Conservation (phyloP, 495 filamentous ascomycete genomes). For the Trichoderma reesei region DNA sequence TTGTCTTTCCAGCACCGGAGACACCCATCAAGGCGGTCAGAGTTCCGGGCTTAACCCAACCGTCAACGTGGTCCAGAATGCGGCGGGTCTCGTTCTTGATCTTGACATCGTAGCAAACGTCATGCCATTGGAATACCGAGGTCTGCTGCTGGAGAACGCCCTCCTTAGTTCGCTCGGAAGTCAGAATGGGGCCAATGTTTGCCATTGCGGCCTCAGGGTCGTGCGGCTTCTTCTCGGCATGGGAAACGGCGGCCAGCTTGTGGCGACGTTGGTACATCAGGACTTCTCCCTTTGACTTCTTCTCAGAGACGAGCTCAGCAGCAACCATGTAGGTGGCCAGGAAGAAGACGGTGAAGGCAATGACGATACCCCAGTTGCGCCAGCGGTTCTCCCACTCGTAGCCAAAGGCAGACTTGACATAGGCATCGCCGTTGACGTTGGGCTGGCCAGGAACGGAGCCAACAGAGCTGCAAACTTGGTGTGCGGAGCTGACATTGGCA, state of each 20-base stretch:
- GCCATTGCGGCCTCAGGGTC: slow-evolving; percentile 42
- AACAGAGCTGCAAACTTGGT: slow-evolving; percentile 50
- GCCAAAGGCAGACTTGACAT: slow-evolving; percentile 48
- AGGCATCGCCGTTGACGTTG: slow-evolving; percentile 55
- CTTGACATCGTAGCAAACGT: slow-evolving; percentile 83
- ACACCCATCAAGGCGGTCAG: slow-evolving; percentile 83
- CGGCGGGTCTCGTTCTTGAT: slow-evolving; percentile 67
- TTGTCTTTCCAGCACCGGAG: slow-evolving; percentile 66
- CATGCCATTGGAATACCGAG: slow-evolving; percentile 76
- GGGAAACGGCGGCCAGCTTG: slow-evolving; percentile 40
- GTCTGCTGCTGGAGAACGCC: slow-evolving; percentile 44
- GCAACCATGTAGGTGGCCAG: slow-evolving; percentile 54
- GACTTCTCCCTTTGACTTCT: slow-evolving; percentile 82
- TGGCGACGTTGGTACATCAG: slow-evolving; percentile 74
- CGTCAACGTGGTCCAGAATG: slow-evolving; percentile 74
- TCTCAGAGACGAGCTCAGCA: slow-evolving; percentile 65
- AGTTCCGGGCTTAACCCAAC: slow-evolving; percentile 87
- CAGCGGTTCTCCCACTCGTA: slow-evolving; percentile 58
- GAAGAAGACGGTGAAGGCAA: slow-evolving; percentile 64
- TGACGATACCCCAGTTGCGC: slow-evolving; percentile 75
- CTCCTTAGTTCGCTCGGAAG: slow-evolving; percentile 35
- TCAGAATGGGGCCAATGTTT: slow-evolving; percentile 24
- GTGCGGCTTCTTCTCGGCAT: slow-evolving; percentile 45
- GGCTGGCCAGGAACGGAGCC: slow-evolving; percentile 50
- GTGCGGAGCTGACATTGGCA: slow-evolving; percentile 23